These are phyloP conservation scores for Flaveria linearis DNA, from an alignment of 129 eudicot species.

Conservation along the genomic window DNA sequence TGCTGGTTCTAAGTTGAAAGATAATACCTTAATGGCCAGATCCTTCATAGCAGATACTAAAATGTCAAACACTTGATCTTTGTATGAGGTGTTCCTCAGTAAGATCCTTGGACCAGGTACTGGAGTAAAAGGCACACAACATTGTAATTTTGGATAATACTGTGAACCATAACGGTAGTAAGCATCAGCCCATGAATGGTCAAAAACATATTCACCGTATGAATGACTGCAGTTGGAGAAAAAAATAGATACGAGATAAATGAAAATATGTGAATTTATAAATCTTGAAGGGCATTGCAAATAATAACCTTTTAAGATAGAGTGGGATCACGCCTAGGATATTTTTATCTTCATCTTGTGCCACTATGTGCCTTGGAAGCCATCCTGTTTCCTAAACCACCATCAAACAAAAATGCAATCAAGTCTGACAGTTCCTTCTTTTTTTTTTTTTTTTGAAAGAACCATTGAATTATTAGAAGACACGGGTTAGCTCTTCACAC, in stretches of 20 bases:
- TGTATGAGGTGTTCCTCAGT: slow-evolving; percentile 57
- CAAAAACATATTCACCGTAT: slow-evolving; percentile 96
- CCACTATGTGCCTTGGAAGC: slow-evolving; percentile 84
- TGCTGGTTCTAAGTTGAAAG: slow-evolving; percentile 1
- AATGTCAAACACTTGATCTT: slow-evolving; percentile 82
- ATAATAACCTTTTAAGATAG: slow-evolving; percentile 80
- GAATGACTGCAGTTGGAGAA: slow-evolving; percentile 73
- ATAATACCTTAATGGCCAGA: slow-evolving; percentile 63
- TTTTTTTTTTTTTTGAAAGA: slow-evolving; percentile 6
- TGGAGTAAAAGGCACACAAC: slow-evolving; percentile 94
- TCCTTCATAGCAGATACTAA: slow-evolving; percentile 89
- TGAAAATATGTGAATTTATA: background rate
- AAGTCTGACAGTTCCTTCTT: background rate
- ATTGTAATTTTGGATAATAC: slow-evolving; percentile 90
- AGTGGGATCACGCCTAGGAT: slow-evolving; percentile 86
- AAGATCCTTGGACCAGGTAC: slow-evolving; percentile 96
- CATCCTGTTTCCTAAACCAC: slow-evolving; percentile 87
- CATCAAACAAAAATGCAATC: slow-evolving; percentile 23
- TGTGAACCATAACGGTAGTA: slow-evolving; percentile 81
- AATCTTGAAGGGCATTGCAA: background rate
- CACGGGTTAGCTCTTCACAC: background rate
- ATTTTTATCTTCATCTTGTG: slow-evolving; percentile 62
- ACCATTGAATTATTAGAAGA: background rate
- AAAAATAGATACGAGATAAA: slow-evolving; percentile 21
- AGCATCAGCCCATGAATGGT: slow-evolving; percentile 98